These are phyloP conservation scores for Pichia californica DNA, from an alignment of 805 yeast genomes.

Conservation along the genomic window DNA sequence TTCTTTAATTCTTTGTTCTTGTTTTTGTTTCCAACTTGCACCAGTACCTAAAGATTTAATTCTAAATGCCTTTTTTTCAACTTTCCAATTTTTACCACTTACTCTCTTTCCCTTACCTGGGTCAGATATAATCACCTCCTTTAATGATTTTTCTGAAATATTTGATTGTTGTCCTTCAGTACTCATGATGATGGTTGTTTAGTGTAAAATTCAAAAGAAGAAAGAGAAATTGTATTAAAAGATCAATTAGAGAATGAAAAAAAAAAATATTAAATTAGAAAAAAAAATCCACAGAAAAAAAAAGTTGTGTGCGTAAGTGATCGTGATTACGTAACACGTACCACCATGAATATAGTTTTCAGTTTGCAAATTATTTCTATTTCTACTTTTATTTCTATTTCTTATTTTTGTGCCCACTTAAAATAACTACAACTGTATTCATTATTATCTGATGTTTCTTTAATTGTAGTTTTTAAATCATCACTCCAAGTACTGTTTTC, in stretches of 20 bases:
- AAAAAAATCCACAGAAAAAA: too few relatives aligned
- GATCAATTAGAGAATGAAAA: too few relatives aligned
- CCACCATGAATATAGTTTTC: too few relatives aligned
- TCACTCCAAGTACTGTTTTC: background rate
- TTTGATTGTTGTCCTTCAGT: background rate
- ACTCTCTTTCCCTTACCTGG: conserved; percentile 26
- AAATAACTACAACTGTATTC: conserved; percentile 45
- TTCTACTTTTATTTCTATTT: background rate
- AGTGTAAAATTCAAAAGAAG: too few relatives aligned
- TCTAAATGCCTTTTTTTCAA: conserved; percentile 60
- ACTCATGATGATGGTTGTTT: too few relatives aligned
- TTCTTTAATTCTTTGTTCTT: conserved; percentile 59
- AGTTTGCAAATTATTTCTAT: too few relatives aligned
- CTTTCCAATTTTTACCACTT: conserved; percentile 60
- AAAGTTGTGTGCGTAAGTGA: too few relatives aligned
- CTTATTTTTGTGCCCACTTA: conserved; percentile 39
- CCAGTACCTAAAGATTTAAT: conserved; percentile 54
- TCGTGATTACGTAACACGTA: too few relatives aligned
- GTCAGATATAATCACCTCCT: conserved; percentile 12
- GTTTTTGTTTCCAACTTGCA: conserved; percentile 59
- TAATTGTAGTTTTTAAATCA: too few relatives aligned
- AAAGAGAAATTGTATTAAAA: too few relatives aligned
- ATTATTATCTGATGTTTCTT: background rate
- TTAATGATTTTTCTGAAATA: conserved; percentile 6
- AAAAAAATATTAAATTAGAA: too few relatives aligned